A percentile compares a stretch with the other conserved stretches of the same genome.
Evolutionary conservation across 768 basidiomycete species (phyloP).

Genomic region (Coprinopsis marcescibilis): DNA sequence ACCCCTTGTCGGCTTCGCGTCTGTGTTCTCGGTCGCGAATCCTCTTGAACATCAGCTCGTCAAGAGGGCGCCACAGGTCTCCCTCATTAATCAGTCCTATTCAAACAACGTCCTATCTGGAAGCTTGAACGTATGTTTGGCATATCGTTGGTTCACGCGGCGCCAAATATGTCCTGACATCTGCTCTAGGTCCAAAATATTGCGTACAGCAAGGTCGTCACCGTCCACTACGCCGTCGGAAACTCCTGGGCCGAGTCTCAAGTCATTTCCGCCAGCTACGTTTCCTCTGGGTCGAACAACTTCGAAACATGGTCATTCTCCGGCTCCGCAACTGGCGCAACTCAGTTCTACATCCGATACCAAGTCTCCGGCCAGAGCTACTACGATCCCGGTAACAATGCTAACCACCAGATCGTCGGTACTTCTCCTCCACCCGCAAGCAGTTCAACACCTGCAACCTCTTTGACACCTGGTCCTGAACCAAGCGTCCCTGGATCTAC

Average conservation of each 20-base stretch:
- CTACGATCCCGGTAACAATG: constrained; percentile 10
- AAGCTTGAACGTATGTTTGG: constrained; percentile 2
- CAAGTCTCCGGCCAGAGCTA: constrained; percentile 5
- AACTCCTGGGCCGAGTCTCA: constrained; percentile 7
- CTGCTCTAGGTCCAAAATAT: constrained; percentile 10
- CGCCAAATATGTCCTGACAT: too few relatives aligned
- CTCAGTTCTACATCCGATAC: constrained; percentile 10
- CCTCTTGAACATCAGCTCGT: neutral
- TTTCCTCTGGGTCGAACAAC: constrained; percentile 9
- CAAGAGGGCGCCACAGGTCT: constrained; percentile 2
- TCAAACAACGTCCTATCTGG: constrained; percentile 1
- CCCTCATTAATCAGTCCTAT: neutral
- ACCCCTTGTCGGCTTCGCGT: neutral
- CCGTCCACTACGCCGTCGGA: constrained; percentile 5
- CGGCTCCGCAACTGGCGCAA: constrained; percentile 5
- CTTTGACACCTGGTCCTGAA: neutral
- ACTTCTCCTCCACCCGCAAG: neutral
- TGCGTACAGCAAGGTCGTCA: constrained; percentile 8
- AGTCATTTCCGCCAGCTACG: neutral
- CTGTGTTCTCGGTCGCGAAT: too few relatives aligned
- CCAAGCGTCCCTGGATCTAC: too few relatives aligned
- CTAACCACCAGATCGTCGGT: constrained; percentile 9
- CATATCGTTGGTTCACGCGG: too few relatives aligned
- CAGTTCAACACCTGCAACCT: neutral
- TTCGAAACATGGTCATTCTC: constrained; percentile 10